These are phyloP conservation scores for Plasmodium malariae DNA, from an alignment of 169 alveolate species.

Conservation along the genomic window DNA sequence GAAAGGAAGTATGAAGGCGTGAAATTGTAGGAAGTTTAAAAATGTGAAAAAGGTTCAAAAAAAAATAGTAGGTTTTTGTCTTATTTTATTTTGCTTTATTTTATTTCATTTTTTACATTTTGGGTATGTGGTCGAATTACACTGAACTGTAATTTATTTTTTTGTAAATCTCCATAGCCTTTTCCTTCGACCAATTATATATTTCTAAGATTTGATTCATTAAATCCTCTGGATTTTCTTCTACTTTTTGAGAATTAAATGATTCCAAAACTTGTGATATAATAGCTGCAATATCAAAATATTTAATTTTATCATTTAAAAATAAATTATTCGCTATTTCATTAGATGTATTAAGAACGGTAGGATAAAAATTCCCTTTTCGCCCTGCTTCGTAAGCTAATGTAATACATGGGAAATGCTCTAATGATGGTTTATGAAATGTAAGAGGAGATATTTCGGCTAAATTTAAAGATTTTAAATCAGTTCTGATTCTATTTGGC, in stretches of 20 bases:
- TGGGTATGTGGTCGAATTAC: too few species aligned
- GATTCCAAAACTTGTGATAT: conserved; percentile 70
- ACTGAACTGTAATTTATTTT: not conserved
- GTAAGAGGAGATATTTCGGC: conserved; percentile 78
- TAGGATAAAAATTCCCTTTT: conserved; percentile 87
- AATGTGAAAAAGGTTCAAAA: too few species aligned
- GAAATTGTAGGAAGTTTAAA: too few species aligned
- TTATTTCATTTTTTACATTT: too few species aligned
- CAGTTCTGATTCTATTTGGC: conserved; percentile 80
- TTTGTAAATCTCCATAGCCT: conserved; percentile 36
- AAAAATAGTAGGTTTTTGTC: too few species aligned
- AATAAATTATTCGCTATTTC: conserved; percentile 87
- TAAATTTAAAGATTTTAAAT: conserved; percentile 72
- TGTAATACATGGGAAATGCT: conserved; percentile 85
- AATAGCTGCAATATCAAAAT: conserved; percentile 78
- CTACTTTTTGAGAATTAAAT: conserved; percentile 27
- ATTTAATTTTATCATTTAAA: conserved; percentile 77
- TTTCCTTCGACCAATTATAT: conserved; percentile 26
- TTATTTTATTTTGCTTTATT: too few species aligned
- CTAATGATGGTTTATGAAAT: conserved; percentile 81
- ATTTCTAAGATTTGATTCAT: conserved; percentile 51
- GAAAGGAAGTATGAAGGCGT: too few species aligned
- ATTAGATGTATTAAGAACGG: conserved; percentile 90
- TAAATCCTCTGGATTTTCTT: conserved; percentile 47
- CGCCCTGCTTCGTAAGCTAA: conserved; percentile 89